Conservation (phyloP, 331 rosid species). For the Dryas integrifolia region DNA sequence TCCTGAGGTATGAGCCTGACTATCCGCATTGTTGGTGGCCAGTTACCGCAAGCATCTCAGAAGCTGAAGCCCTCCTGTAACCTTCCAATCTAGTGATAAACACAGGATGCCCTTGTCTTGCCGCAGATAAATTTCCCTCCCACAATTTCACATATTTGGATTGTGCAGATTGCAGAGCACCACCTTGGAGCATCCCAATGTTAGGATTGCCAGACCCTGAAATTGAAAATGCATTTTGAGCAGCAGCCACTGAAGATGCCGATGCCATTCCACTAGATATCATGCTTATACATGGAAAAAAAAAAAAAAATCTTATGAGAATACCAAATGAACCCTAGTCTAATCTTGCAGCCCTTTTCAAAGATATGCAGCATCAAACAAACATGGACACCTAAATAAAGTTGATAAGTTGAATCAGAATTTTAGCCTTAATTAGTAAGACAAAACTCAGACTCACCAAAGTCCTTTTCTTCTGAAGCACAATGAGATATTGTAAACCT, state of each 20-base stretch:
- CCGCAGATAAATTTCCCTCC: slow-evolving; percentile 98
- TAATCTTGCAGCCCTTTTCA: no score
- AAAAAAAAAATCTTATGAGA: no score
- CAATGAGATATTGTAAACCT: no score
- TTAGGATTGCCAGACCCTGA: slow-evolving; percentile 69
- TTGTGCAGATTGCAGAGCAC: slow-evolving; percentile 62
- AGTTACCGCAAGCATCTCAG: slow-evolving; percentile 94
- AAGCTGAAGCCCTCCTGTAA: slow-evolving; percentile 77
- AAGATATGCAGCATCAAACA: no score
- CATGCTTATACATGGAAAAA: slow-evolving; percentile 69
- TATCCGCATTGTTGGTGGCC: slow-evolving; percentile 90
- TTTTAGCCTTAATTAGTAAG: no score
- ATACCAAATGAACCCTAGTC: no score
- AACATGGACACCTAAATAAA: no score
- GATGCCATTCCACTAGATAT: slow-evolving; percentile 76
- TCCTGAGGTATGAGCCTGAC: slow-evolving; percentile 95
- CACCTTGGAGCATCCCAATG: slow-evolving; percentile 70
- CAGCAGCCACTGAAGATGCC: slow-evolving; percentile 76
- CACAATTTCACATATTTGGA: slow-evolving; percentile 93
- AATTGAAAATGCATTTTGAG: slow-evolving; percentile 79
- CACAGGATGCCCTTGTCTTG: slow-evolving; percentile 93
- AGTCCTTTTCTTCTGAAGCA: no score
- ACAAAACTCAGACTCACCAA: no score
- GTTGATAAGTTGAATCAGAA: no score
- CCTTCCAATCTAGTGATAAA: slow-evolving; percentile 93